Evolutionary conservation across 2,329 filamentous ascomycete genomes (phyloP).

Genomic region (Aureobasidium melanogenum): DNA sequence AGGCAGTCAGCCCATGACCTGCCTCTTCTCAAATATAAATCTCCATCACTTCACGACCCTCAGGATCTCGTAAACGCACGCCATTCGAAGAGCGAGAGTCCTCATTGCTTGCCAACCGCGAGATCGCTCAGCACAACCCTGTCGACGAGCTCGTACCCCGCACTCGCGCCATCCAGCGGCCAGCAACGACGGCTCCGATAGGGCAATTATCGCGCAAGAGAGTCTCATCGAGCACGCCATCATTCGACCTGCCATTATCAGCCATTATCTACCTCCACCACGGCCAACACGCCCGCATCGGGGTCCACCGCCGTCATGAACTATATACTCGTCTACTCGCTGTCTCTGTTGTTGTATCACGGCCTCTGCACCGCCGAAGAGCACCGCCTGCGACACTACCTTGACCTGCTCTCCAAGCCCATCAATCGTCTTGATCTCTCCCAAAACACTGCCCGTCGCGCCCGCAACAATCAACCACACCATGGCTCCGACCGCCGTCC

Average conservation of each 20-base stretch:
- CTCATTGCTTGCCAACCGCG: not conserved
- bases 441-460: not conserved
- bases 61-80: not conserved
- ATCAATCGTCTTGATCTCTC: slow-evolving; percentile 14
- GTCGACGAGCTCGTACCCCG: slow-evolving; percentile 3
- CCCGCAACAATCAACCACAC: not conserved
- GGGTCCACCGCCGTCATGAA: slow-evolving; percentile 12
- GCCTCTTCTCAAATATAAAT: not conserved
- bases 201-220: slow-evolving; percentile 7
- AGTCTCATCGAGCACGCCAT: slow-evolving; percentile 8
- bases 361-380: slow-evolving; percentile 15
- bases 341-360: slow-evolving; percentile 17
- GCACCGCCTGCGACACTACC: slow-evolving; percentile 12
- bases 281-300: not conserved
- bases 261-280: not conserved
- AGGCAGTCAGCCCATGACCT: not conserved
- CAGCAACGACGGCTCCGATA: not conserved
- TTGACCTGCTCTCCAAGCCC: slow-evolving; percentile 14
- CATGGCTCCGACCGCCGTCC: slow-evolving; percentile 15
- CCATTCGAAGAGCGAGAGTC: not conserved
- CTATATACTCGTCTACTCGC: slow-evolving; percentile 18
- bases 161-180: slow-evolving; percentile 2
- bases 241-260: not conserved
- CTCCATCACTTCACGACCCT: not conserved
- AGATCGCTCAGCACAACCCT: not conserved